Evolutionary conservation across 2,329 filamentous ascomycete genomes (phyloP), one percentile per base, ranked within the genome.

Genomic region (Parafenestella ontariensis): DNA sequence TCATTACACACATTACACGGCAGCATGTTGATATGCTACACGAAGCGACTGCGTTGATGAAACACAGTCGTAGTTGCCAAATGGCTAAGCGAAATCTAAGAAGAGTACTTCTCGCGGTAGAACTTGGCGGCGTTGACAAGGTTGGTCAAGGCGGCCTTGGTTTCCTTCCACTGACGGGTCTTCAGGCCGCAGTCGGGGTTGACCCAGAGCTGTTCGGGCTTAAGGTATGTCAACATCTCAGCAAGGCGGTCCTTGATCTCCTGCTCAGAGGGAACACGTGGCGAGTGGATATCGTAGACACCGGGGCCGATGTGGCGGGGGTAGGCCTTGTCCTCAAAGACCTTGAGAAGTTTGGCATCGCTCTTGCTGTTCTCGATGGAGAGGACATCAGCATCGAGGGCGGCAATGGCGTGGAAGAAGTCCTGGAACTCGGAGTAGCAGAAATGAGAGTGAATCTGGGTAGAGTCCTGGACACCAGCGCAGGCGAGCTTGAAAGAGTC

Each of bases 371-470:
- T 99, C 89, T 99, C 95, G 72, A 99, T 99, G 76, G 91, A 96
- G 74, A 99, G 89, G 62, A 99, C 95, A 81, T 99, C 95, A 62
- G 95, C 94, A 78, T 99, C 95, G 64, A 99, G 89, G 59, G 95
- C 94, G 65, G 95, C 92, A 72, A 99, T 99, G 82, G 95, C 95
- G 83, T 98, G 92, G 92, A 99, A 99, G 87, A 99, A 99, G 86
- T 99, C 95, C 84, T 99, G 95, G 91, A 99, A 99, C 87, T 99
- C 95, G 48, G 95, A 98, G 89, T 99, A 99, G 82, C 95, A 99
- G 91, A 99, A 99, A 86, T 99, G 95, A 63, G 93, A 97, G 89
- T 99, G 95, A 80, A 99, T 97, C 87, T 99, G 95, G 68, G 95
- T 99, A 55, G 89, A 91, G 81, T 99, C 92, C 82, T 92, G 83